Evolutionary conservation across 73 alveolate species (phyloP), one percentile per base, ranked within the genome.

Genomic region (Paramecium octaurelia): DNA sequence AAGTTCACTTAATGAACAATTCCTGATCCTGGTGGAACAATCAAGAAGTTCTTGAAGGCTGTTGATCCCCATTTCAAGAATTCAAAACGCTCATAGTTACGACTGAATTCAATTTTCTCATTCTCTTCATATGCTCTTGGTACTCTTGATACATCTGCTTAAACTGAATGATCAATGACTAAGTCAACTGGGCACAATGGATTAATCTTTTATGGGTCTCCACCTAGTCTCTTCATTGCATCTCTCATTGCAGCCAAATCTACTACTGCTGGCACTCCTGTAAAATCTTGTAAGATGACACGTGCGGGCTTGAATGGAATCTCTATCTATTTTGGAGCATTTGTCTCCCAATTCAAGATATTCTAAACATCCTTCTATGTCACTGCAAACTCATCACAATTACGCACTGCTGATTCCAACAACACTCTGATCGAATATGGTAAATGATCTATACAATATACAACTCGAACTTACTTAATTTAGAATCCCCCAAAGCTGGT

Each of bases 201-300:
- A 92, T 96, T 96, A 92, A 96, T 96, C 92, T 85, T 89, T 46
- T 89, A 46, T 4, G 94, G 87, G 76, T 95, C 98, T 27, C 97
- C 97, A 38, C 98, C 98, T 43, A 96, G 93, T 80, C 97, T 86
- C 94, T 89, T 92, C 97, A 96, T 94, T 29, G 98, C 99, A 86
- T 96, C 99, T 92, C 99, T 92, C 99, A 96, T 96, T 20, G 99
- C 98, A 46, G 99, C 99, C 58, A 96, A 93, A 80, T 96, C 99
- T 50, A 96, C 98, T 23, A 96, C 97, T 54, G 99, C 99, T 21
- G 99, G 99, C 85, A 96, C 99, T 42, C 99, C 99, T 69, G 99
- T 96, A 95, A 96, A 96, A 88, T 96, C 99, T 88, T 96, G 95
- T 7, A 96, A 92, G 84, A 96, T 92, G 73, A 96, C 99, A 80